Percentiles rank a stretch among this genome's conserved stretches.
phyloP scores from a whole-genome alignment of 768 basidiomycete genomes.

The Amanita jacksonii region DNA sequence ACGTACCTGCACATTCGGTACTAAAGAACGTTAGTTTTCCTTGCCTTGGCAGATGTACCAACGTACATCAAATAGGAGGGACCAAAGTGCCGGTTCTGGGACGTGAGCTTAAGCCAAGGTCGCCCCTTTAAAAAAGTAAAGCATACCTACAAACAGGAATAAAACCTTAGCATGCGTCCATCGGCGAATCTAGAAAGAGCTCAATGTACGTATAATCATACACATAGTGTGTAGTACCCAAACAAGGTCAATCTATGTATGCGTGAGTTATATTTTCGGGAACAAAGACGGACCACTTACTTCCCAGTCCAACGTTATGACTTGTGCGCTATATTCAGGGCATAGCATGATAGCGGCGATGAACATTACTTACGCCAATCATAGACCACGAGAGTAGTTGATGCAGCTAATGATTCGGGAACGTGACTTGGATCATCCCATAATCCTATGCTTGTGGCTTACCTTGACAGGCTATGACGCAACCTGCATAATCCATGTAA shows the following conservation, averaged over 20 bases:
- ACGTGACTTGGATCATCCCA: not conserved
- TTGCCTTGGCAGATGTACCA: not conserved
- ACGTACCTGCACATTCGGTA: not conserved
- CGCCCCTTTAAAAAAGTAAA: not conserved
- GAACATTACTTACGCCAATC: slow-evolving; percentile 15
- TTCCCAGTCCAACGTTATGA: slow-evolving; percentile 21
- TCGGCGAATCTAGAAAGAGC: slow-evolving; percentile 14
- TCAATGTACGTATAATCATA: not conserved
- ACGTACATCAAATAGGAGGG: slow-evolving; percentile 18
- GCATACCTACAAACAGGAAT: slow-evolving; percentile 16
- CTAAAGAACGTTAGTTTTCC: no score
- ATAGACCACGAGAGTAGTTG: slow-evolving; percentile 12
- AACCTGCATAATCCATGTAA: no score
- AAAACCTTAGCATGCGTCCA: slow-evolving; percentile 16
- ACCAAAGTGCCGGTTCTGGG: slow-evolving; percentile 22
- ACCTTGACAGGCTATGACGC: not conserved
- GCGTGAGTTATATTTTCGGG: not conserved
- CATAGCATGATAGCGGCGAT: no score
- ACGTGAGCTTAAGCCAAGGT: not conserved
- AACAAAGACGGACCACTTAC: slow-evolving; percentile 6
- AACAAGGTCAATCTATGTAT: slow-evolving; percentile 17
- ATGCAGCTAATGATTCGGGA: not conserved
- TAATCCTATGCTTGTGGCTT: not conserved
- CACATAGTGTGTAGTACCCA: slow-evolving; percentile 13
- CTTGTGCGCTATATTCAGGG: slow-evolving; percentile 8